Base-by-base conservation (phyloP, 164 flowering plant species). In the Kalanchoe fedtschenkoi region DNA sequence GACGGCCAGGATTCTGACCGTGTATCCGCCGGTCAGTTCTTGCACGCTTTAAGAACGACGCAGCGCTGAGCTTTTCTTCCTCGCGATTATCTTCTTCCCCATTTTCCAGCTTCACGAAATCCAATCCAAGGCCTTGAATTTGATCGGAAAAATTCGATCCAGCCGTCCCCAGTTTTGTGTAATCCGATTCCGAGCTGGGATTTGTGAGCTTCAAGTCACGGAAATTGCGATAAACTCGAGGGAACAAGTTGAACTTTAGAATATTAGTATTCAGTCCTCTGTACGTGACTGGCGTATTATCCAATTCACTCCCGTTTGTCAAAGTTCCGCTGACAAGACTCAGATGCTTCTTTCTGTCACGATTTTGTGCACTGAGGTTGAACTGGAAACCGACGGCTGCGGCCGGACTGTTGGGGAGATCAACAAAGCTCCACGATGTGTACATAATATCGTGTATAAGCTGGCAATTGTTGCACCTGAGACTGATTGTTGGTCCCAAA, bases 351-450 rank as follows among this genome's bases (percentile, higher is more conserved):
- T 69, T 76, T 38, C 69, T 64, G 32, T 65, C 77, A 62, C 68
- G 81, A 34, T 62, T 66, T 70, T 71, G 84, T 54, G 91, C 73
- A 26, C 91, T 80, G 37, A 89, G 76, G 68, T 83, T 95, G 81
- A 95, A 95, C 68, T 73, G 83, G 71, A 91, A 95, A 58, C 97
- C 99, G 64, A 95, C 91, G 19, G 97, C 97, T 68, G 76, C 72
- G 32, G 99, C 99, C 37, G 99, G 96, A 66, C 66, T 70, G 70
- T 75, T 82, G 10, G 96, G 96, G 51, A 95, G 78, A 79, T 95
- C 99, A 67, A 95, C 82, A 74, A 91, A 95, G 58, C 80, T 80
- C 99, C 99, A 95, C 0, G 97, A 84, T 66, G 87, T 72, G 67
- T 78, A 91, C 58, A 73, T 59, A 63, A 72, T 66, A 60, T 95